Conservation (phyloP, 1,284 basidiomycete species). For the Cronartium quercuum region DNA sequence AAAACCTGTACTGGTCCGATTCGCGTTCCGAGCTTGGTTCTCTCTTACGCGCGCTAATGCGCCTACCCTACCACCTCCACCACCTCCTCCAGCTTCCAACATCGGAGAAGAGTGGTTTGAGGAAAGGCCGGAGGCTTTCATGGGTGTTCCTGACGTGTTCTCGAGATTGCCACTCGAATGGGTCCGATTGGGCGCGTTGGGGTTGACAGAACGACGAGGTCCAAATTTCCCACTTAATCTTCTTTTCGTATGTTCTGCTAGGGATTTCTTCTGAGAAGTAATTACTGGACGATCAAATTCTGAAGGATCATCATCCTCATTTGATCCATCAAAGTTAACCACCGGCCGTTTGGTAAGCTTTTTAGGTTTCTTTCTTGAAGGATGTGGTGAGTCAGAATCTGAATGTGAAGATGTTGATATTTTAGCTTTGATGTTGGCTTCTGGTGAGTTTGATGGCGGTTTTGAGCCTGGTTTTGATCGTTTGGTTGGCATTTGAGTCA, state of each 20-base stretch:
- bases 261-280: background rate
- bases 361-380: background rate
- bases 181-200: background rate
- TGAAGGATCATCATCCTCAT: background rate
- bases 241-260: slow-evolving; percentile 30
- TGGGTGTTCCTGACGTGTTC: background rate
- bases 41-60: slow-evolving; percentile 35
- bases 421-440: background rate
- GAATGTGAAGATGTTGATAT: background rate
- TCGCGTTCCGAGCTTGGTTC: slow-evolving; percentile 11
- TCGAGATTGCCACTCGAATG: background rate
- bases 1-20: background rate
- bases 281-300: background rate
- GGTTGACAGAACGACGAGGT: slow-evolving; percentile 24
- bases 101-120: background rate
- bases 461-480: background rate
- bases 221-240: slow-evolving; percentile 32
- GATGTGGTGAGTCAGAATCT: background rate
- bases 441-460: background rate
- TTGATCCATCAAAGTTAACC: background rate
- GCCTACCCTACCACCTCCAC: slow-evolving; percentile 16
- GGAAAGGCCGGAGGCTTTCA: background rate
- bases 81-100: background rate
- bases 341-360: background rate
- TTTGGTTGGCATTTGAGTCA: background rate